Conservation (phyloP, 495 filamentous ascomycete species). For the Clohesyomyces aquaticus region DNA sequence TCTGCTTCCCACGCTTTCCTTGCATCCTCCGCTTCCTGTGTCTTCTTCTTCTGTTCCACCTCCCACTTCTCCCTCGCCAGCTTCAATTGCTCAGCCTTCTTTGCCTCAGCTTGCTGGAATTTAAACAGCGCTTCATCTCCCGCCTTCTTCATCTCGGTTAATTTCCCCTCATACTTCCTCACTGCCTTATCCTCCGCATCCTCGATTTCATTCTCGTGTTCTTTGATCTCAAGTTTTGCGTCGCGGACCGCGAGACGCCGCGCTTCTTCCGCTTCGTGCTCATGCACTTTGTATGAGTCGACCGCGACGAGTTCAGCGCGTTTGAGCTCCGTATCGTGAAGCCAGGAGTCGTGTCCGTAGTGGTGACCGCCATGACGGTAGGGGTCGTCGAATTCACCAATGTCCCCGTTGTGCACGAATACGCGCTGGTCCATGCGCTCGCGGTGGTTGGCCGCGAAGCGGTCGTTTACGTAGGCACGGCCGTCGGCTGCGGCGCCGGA, state of each 20-base stretch:
- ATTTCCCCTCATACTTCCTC: not conserved
- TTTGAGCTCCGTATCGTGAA: not conserved
- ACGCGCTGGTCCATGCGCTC: slow-evolving; percentile 1
- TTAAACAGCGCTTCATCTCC: not conserved
- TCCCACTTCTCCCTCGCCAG: slow-evolving; percentile 3
- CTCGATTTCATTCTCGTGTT: slow-evolving; percentile 6
- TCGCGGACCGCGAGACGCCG: not conserved
- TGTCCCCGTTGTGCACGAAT: not conserved
- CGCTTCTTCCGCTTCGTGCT: not conserved
- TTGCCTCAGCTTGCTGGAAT: not conserved
- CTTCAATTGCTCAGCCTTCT: not conserved
- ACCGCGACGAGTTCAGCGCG: not conserved
- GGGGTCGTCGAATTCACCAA: not conserved
- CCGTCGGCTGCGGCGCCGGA: not conserved
- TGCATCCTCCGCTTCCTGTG: not conserved
- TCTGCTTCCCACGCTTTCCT: not conserved
- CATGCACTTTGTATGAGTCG: not conserved
- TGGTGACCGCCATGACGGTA: not conserved
- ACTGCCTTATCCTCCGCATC: slow-evolving; percentile 3
- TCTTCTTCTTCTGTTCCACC: slow-evolving; percentile 2
- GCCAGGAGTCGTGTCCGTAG: not conserved
- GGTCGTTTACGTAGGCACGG: not conserved
- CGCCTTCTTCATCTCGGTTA: not conserved
- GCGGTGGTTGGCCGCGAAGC: not conserved
- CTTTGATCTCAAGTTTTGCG: not conserved